phyloP scores from a whole-genome alignment of 169 alveolate species.

The Plasmodium chabaudi region DNA sequence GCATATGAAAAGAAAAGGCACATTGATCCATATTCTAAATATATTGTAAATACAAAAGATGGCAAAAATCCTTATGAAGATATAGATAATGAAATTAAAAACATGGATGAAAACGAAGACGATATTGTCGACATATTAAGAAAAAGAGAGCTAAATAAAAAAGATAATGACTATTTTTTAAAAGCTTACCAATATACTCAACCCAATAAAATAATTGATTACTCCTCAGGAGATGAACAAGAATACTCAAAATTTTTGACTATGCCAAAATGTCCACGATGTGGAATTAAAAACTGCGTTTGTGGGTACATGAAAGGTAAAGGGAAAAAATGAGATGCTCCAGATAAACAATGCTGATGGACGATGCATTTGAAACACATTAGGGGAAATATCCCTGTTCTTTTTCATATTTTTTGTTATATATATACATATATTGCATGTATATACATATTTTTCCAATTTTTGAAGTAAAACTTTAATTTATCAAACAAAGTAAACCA shows the following conservation, averaged over 20 bases:
- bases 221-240: slow-evolving; percentile 32
- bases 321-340: not conserved
- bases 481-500: no score
- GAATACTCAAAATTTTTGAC: slow-evolving; percentile 45
- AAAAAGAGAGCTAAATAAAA: slow-evolving; percentile 38
- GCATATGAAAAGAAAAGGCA: slow-evolving; percentile 59
- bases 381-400: no score
- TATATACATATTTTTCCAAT: no score
- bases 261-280: slow-evolving; percentile 58
- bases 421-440: no score
- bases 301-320: slow-evolving; percentile 51
- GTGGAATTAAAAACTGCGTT: slow-evolving; percentile 65
- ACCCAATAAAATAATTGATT: slow-evolving; percentile 52
- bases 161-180: slow-evolving; percentile 49
- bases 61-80: not conserved
- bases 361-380: no score
- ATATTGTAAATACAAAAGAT: slow-evolving; percentile 6
- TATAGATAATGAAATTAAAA: not conserved
- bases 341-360: not conserved
- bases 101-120: slow-evolving; percentile 16
- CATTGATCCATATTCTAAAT: slow-evolving; percentile 23
- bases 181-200: slow-evolving; percentile 56
- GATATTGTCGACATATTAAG: slow-evolving; percentile 25
- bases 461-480: no score
- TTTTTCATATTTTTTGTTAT: no score